These are phyloP conservation scores for Candida verbasci DNA, from an alignment of 805 yeast species.

Conservation along the genomic window DNA sequence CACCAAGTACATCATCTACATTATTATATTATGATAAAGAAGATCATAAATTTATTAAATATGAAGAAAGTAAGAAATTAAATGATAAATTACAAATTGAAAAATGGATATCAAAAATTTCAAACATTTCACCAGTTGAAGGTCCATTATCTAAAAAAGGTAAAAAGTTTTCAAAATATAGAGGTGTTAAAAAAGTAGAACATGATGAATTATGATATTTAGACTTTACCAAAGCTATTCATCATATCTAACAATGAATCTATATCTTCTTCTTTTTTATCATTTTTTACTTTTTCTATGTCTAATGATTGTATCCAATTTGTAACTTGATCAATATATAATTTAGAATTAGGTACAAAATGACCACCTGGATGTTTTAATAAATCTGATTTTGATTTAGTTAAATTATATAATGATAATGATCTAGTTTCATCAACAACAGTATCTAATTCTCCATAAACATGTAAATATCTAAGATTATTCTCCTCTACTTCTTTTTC, in stretches of 20 bases:
- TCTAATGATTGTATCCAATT: conserved; percentile 31
- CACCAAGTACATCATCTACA: conserved; percentile 20
- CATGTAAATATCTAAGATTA: conserved; percentile 49
- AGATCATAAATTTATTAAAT: conserved; percentile 16
- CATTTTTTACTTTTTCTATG: conserved; percentile 9
- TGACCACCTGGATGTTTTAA: conserved; percentile 95
- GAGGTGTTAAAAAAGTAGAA: conserved; percentile 19
- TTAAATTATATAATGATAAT: conserved; percentile 44
- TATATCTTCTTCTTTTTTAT: conserved; percentile 20
- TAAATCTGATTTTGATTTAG: conserved; percentile 47
- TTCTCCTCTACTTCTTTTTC: conserved; percentile 22
- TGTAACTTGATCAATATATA: conserved; percentile 34
- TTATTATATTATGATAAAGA: conserved; percentile 22
- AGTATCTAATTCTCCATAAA: conserved; percentile 83
- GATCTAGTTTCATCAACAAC: conserved; percentile 76
- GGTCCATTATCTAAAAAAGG: conserved; percentile 33
- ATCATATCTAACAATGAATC: conserved; percentile 35
- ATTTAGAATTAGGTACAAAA: conserved; percentile 85
- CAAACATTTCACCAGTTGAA: conserved; percentile 27
- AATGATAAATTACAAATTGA: conserved; percentile 26
- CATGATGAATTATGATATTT: conserved; percentile 10
- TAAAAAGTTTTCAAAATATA: conserved; percentile 22
- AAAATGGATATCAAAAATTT: conserved; percentile 26
- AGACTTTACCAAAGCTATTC: conserved; percentile 24
- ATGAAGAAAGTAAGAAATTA: conserved; percentile 19